Evolutionary conservation across 352 stramenopile species (phyloP).

Genomic region (Phytophthora pini): DNA sequence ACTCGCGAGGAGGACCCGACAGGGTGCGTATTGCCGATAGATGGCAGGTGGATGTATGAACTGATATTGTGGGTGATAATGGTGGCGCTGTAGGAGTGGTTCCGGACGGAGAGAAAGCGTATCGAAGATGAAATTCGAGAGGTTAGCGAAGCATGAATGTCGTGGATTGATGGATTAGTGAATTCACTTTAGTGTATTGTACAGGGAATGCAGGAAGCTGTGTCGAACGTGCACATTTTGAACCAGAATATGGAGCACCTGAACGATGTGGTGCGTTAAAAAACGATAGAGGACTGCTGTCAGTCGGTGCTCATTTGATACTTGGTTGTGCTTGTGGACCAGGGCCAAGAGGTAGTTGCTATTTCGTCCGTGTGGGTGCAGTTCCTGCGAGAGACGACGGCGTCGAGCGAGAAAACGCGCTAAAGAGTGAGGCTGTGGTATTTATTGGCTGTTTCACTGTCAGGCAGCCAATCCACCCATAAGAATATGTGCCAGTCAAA

Average conservation of each 20-base stretch:
- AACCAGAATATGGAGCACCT: constrained; percentile 85
- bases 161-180: neutral
- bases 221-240: constrained; percentile 84
- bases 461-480: constrained; percentile 10
- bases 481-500: constrained; percentile 24
- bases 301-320: neutral
- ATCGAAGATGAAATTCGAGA: constrained; percentile 78
- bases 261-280: constrained; percentile 71
- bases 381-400: constrained; percentile 69
- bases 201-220: constrained; percentile 81
- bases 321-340: neutral
- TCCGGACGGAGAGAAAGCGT: constrained; percentile 68
- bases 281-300: neutral
- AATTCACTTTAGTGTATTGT: constrained; percentile 5
- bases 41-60: neutral
- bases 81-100: constrained; percentile 55
- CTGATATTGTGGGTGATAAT: constrained; percentile 10
- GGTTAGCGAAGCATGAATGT: constrained; percentile 30
- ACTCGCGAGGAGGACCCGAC: constrained; percentile 37
- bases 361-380: constrained; percentile 79
- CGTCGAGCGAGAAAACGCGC: constrained; percentile 46
- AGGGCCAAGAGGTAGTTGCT: constrained; percentile 78
- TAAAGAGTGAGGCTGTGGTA: constrained; percentile 19
- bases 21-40: constrained; percentile 14
- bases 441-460: constrained; percentile 21